Evolutionary conservation across 2,329 filamentous ascomycete species (phyloP).

Genomic region (Hypoxylon sp.): DNA sequence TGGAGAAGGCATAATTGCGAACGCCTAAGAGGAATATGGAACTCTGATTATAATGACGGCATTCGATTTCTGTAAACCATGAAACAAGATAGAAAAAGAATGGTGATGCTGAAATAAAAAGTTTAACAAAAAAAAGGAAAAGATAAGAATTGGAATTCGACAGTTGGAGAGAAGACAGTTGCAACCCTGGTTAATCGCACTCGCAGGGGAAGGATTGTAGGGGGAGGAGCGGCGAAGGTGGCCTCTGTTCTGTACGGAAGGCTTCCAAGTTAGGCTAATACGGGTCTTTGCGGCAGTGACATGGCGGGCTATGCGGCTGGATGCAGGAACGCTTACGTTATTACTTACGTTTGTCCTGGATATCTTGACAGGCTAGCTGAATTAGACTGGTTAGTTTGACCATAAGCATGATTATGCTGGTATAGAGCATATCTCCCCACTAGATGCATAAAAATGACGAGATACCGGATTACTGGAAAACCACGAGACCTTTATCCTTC

Average conservation of each 20-base stretch:
- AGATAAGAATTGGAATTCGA: too few species aligned
- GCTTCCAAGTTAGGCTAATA: constrained; percentile 22
- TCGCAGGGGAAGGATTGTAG: too few species aligned
- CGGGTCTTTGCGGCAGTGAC: constrained; percentile 17
- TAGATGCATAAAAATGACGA: constrained; percentile 23
- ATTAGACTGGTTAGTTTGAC: too few species aligned
- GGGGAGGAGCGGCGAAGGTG: constrained; percentile 33
- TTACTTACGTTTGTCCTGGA: too few species aligned
- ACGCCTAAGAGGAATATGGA: constrained; percentile 12
- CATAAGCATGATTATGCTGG: too few species aligned
- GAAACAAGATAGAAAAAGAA: constrained; percentile 4
- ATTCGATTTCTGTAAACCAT: constrained; percentile 10
- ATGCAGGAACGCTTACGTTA: constrained; percentile 27
- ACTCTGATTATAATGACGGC: constrained; percentile 12
- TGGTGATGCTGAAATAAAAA: constrained; percentile 1
- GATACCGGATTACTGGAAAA: constrained; percentile 10
- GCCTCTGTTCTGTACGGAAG: constrained; percentile 18
- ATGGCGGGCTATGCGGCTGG: too few species aligned
- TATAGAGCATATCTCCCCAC: constrained; percentile 6
- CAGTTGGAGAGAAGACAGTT: constrained; percentile 5
- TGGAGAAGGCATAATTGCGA: constrained; percentile 43
- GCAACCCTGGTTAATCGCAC: too few species aligned
- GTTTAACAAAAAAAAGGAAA: not conserved
- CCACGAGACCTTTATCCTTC: constrained; percentile 12
- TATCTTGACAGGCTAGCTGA: too few species aligned